Conservation (phyloP, 306 rosid species). For the Lathyrus sativus region DNA sequence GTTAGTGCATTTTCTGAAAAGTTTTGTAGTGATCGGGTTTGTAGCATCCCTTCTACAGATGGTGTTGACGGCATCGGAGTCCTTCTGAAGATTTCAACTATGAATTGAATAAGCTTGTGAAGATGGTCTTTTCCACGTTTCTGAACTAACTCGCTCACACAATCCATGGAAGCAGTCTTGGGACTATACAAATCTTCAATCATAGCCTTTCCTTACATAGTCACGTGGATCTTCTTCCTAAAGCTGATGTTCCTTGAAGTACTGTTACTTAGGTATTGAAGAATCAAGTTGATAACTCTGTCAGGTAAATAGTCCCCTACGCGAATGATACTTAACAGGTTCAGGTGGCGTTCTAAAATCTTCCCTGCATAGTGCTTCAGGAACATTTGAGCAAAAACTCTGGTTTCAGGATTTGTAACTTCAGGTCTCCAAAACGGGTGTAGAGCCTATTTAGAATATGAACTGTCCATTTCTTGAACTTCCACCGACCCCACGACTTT, state of each 20-base stretch:
- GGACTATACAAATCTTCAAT: constrained; percentile 97
- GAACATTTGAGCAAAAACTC: constrained; percentile 90
- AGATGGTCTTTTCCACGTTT: constrained; percentile 96
- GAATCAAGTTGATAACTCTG: no score
- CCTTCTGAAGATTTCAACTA: constrained; percentile 85
- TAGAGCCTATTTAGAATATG: constrained; percentile 89
- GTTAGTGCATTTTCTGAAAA: no score
- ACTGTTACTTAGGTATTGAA: no score
- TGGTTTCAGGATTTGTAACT: constrained; percentile 90
- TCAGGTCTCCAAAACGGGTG: constrained; percentile 83
- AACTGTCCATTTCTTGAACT: constrained; percentile 99
- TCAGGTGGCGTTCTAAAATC: no score
- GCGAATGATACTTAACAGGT: no score
- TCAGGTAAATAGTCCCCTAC: no score
- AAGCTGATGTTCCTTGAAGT: no score
- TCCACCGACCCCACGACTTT: constrained; percentile 99
- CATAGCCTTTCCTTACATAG: constrained; percentile 98
- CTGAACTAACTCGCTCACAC: constrained; percentile 91
- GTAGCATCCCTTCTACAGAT: no score
- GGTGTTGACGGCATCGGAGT: no score
- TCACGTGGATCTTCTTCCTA: no score
- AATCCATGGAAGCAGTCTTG: constrained; percentile 96
- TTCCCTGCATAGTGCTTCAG: no score
- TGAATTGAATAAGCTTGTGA: constrained; percentile 79
- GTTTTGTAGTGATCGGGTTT: no score